Evolutionary conservation across 352 stramenopile genomes (phyloP).

Genomic region (Globisporangium rhizosaccharum): DNA sequence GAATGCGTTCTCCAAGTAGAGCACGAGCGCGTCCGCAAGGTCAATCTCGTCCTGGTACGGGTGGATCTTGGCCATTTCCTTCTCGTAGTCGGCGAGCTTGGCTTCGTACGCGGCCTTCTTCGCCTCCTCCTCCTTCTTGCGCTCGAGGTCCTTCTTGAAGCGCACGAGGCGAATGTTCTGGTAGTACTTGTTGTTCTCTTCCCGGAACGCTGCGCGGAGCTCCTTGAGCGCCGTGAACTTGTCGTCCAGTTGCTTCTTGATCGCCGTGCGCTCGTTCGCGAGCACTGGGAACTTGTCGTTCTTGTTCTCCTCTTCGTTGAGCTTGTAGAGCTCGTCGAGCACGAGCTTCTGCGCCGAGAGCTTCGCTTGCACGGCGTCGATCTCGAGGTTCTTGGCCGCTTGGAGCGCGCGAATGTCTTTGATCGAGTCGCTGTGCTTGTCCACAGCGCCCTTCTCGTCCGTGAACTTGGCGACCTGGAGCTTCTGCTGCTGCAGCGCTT

Average conservation of each 20-base stretch:
- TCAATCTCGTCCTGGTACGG: slow-evolving; percentile 96
- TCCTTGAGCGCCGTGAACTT: slow-evolving; percentile 85
- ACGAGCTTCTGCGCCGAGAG: slow-evolving; percentile 84
- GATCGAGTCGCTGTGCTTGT: slow-evolving; percentile 76
- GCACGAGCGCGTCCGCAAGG: slow-evolving; percentile 91
- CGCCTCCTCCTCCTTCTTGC: slow-evolving; percentile 74
- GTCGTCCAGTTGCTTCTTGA: slow-evolving; percentile 91
- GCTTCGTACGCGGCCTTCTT: slow-evolving; percentile 88
- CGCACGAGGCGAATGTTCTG: slow-evolving; percentile 85
- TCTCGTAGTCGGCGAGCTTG: slow-evolving; percentile 95
- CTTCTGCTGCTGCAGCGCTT: slow-evolving; percentile 88
- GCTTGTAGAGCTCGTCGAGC: slow-evolving; percentile 87
- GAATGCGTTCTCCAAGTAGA: slow-evolving; percentile 92
- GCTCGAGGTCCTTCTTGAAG: slow-evolving; percentile 82
- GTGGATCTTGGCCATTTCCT: slow-evolving; percentile 94
- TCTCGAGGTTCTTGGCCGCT: slow-evolving; percentile 92
- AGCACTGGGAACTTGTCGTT: slow-evolving; percentile 80
- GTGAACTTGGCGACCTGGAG: slow-evolving; percentile 80
- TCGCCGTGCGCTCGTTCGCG: slow-evolving; percentile 83
- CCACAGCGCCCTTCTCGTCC: slow-evolving; percentile 76
- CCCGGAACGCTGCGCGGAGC: slow-evolving; percentile 86
- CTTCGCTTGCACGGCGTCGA: slow-evolving; percentile 91
- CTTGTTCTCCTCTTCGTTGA: slow-evolving; percentile 88
- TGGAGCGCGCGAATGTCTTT: slow-evolving; percentile 72
- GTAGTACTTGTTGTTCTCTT: slow-evolving; percentile 93